Percentiles rank a stretch among this genome's conserved stretches.
Evolutionary conservation across 352 stramenopile genomes (phyloP).

Genomic region (Pythium aquatile): DNA sequence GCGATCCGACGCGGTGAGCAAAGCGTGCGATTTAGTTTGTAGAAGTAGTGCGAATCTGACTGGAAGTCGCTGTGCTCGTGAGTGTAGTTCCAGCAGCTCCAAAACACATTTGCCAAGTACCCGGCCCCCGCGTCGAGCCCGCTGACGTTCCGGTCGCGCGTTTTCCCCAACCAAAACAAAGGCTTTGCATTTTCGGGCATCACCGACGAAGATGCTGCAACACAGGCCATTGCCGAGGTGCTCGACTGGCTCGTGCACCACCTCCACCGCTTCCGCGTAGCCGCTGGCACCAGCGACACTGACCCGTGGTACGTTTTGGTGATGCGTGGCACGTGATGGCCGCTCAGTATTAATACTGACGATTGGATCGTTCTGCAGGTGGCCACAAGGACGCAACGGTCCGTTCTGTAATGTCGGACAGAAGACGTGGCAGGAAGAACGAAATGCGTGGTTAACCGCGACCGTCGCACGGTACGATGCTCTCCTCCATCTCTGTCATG

Average conservation of each 20-base stretch:
- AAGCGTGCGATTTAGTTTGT: background rate
- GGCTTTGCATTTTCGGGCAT: constrained; percentile 88
- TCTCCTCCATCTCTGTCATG: background rate
- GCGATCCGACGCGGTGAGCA: constrained; percentile 57
- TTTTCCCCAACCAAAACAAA: constrained; percentile 71
- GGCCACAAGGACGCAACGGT: constrained; percentile 84
- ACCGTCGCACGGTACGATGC: constrained; percentile 55
- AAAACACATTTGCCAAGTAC: constrained; percentile 19
- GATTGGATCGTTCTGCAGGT: constrained; percentile 31
- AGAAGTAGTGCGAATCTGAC: background rate
- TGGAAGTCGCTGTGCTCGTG: background rate
- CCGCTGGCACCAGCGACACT: constrained; percentile 72
- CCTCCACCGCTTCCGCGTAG: constrained; percentile 78
- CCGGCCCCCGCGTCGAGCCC: constrained; percentile 2
- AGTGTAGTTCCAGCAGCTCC: constrained; percentile 51
- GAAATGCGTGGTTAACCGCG: constrained; percentile 65
- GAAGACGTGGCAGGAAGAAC: constrained; percentile 73
- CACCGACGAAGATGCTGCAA: constrained; percentile 88
- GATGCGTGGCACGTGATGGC: background rate
- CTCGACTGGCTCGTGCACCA: constrained; percentile 85
- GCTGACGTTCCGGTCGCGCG: constrained; percentile 33
- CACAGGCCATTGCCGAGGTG: constrained; percentile 80
- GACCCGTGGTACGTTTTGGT: constrained; percentile 50
- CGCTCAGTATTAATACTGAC: background rate
- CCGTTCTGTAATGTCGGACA: constrained; percentile 84